Base-by-base conservation (phyloP, 352 stramenopile species). In the Pythium utonaiense region DNA sequence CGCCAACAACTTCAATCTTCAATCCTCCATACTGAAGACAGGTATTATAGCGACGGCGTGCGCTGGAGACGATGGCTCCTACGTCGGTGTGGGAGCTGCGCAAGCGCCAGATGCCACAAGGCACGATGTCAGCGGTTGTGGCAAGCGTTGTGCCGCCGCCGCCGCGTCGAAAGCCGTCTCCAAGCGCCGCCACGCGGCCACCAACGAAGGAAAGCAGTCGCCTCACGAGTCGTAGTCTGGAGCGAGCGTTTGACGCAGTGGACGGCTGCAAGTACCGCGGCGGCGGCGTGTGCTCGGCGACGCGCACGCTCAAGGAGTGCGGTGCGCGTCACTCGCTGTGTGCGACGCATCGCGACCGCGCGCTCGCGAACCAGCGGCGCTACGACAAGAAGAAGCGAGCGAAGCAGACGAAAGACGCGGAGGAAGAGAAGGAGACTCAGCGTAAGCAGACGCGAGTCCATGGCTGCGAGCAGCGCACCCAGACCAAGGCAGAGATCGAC, bases 261-360 rank as follows among this genome's bases (percentile, higher is more conserved):
- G 36, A 58, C 44, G 21, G 10, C 1, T 67, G 60, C 30, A 30
- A n/a, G 44, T 68, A 68, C 41, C 54, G 40, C n/a, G 40, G 40
- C 27, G 28, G 41, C 1, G 41, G 49, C 41, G 41, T 24, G 22
- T 68, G 61, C 24, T 25, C 19, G 2, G 16, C n/a, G 6, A 25
- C 38, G 22, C 61, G 61, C 33, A 28, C 61, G 6, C 3, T 49
- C 45, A 68, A 68, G 49, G 16, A 16, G 16, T 44, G 62, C 33
- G 61, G 61, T 48, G 30, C 38, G 48, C 61, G 62, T 28, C 61
- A 68, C 61, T 41, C 61, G 33, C 61, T 68, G 13, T 68, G 55
- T 28, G 48, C 21, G 9, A 8, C 64, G 12, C 61, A 68, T 41
- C 61, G 61, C 49, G 55, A 58, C 8, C 60, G 60, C 9, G 57